Conservation (phyloP, 1,139 yeast species). For the Magnusiomyces suaveolens region DNA sequence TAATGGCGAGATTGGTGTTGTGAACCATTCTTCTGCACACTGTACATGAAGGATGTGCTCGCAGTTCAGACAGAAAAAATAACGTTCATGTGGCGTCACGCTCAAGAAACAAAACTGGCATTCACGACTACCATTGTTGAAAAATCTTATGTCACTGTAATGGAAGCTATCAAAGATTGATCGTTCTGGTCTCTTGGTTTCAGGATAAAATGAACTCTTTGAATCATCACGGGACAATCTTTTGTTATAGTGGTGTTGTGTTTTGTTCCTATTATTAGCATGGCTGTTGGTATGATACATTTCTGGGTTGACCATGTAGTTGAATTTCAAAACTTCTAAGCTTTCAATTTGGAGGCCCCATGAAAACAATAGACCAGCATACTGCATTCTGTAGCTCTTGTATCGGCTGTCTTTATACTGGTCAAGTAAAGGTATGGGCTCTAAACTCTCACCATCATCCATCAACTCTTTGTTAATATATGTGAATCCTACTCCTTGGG, state of each 20-base stretch:
- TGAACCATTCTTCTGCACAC: constrained; percentile 83
- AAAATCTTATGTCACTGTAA: not conserved
- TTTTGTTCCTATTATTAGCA: not conserved
- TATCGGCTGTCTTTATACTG: constrained; percentile 40
- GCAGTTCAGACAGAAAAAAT: constrained; percentile 63
- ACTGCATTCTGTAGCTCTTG: constrained; percentile 52
- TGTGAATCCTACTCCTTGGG: constrained; percentile 35
- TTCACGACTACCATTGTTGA: not conserved
- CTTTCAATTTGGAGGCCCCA: constrained; percentile 81
- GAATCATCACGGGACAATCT: not conserved
- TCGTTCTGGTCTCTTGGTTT: not conserved
- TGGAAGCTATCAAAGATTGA: not conserved
- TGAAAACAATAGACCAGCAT: constrained; percentile 66
- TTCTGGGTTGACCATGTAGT: constrained; percentile 30
- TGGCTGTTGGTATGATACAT: not conserved
- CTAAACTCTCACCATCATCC: constrained; percentile 37
- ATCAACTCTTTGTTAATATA: constrained; percentile 47
- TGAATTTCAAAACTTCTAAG: constrained; percentile 68
- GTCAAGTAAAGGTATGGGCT: constrained; percentile 36
- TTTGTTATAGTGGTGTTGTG: not conserved
- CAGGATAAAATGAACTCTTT: not conserved
- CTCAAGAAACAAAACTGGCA: constrained; percentile 58
- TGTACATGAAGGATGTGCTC: constrained; percentile 68
- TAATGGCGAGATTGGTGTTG: not conserved
- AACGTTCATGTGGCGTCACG: constrained; percentile 43